phyloP scores from a whole-genome alignment of 352 stramenopile species.

The Phytophthora europaea region DNA sequence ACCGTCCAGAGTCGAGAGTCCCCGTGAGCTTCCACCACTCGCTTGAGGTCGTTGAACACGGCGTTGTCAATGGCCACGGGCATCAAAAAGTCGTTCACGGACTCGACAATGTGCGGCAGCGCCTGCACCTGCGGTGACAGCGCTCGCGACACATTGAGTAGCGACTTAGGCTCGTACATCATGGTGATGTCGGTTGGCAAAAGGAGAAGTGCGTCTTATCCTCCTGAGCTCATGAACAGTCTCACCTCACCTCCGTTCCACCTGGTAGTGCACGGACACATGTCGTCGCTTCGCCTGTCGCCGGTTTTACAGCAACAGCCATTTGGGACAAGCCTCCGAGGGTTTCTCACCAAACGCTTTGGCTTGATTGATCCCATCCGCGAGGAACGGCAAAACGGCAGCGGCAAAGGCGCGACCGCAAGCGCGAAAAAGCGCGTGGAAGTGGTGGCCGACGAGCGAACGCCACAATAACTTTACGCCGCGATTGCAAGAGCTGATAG shows the following conservation, averaged over 20 bases:
- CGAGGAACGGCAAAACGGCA: conserved; percentile 11
- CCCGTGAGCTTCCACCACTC: conserved; percentile 12
- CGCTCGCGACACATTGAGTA: conserved; percentile 12
- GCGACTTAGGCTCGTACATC: conserved; percentile 20
- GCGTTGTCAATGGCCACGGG: conserved; percentile 20
- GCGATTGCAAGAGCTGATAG: background rate
- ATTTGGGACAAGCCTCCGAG: conserved; percentile 8
- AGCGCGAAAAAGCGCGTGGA: conserved; percentile 9
- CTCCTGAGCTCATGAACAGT: conserved; percentile 7
- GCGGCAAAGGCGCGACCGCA: background rate
- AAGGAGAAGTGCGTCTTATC: conserved; percentile 18
- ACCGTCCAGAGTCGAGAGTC: conserved; percentile 10
- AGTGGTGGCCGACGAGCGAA: background rate
- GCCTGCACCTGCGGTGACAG: conserved; percentile 10
- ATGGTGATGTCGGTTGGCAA: background rate
- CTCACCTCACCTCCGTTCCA: background rate
- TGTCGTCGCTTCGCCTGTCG: conserved; percentile 26
- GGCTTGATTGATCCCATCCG: conserved; percentile 18
- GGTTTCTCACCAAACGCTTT: conserved; percentile 9
- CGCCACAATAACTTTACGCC: conserved; percentile 2
- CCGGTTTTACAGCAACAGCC: conserved; percentile 8
- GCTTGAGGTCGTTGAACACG: conserved; percentile 21
- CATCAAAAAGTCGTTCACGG: conserved; percentile 19
- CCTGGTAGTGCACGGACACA: background rate
- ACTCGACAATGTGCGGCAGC: conserved; percentile 19